These are phyloP conservation scores for Moniliophthora roreri DNA, from an alignment of 1,284 basidiomycete genomes.

Conservation along the genomic window DNA sequence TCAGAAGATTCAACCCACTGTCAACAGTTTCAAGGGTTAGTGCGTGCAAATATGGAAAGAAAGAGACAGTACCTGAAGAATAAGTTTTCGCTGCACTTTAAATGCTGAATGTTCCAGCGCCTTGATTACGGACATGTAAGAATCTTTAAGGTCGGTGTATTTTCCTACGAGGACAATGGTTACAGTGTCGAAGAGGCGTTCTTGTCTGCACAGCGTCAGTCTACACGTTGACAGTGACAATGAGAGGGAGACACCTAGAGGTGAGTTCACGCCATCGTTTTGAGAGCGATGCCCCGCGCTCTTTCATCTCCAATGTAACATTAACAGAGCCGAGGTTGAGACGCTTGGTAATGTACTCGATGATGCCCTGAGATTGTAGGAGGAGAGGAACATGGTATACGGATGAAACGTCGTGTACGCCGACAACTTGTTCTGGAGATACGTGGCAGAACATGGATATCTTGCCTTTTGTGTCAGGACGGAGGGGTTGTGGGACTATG, in stretches of 20 bases:
- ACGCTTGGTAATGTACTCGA: conserved; percentile 82
- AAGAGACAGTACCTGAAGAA: conserved; percentile 59
- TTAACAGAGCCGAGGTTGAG: conserved; percentile 70
- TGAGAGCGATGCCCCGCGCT: conserved; percentile 67
- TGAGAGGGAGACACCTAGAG: conserved; percentile 47
- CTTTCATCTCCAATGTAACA: conserved; percentile 56
- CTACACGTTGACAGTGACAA: background rate
- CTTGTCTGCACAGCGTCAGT: conserved; percentile 56
- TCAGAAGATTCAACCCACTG: conserved; percentile 99
- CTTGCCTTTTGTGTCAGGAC: conserved; percentile 87
- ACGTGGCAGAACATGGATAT: conserved; percentile 99
- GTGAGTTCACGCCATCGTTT: conserved; percentile 86
- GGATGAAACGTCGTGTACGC: conserved; percentile 94
- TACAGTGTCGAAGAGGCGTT: conserved; percentile 90
- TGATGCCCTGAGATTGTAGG: conserved; percentile 89
- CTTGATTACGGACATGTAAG: conserved; percentile 98
- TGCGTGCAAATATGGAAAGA: conserved; percentile 7
- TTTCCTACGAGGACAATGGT: conserved; percentile 95
- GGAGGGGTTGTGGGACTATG: conserved; percentile 70
- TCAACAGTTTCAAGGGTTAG: conserved; percentile 7
- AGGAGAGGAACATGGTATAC: conserved; percentile 98
- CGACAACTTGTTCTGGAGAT: conserved; percentile 89
- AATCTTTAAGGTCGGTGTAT: conserved; percentile 96
- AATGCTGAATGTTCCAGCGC: conserved; percentile 97
- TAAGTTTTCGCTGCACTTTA: conserved; percentile 83